Conservation (phyloP, 306 rosid genomes). For the Vicia faba region DNA sequence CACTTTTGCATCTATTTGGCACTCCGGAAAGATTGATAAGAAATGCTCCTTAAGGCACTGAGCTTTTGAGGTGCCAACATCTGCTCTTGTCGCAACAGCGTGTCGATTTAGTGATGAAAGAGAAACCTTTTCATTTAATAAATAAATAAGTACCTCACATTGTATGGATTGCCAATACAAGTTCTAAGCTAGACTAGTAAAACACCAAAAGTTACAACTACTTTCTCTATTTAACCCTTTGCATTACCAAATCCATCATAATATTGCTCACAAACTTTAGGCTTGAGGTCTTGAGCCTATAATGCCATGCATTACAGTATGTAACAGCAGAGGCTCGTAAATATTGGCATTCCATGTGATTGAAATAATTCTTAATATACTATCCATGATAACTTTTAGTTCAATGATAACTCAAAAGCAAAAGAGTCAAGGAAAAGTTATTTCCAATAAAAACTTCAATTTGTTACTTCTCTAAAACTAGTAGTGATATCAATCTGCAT, state of each 20-base stretch:
- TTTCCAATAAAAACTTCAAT: conserved; percentile 29
- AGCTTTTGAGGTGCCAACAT: conserved; percentile 94
- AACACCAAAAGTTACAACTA: conserved; percentile 32
- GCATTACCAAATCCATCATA: conserved; percentile 1
- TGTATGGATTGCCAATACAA: conserved; percentile 12
- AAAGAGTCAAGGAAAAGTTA: neutral
- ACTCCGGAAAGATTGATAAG: conserved; percentile 85
- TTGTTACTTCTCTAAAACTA: conserved; percentile 20
- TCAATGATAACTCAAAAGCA: conserved; percentile 6
- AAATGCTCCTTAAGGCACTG: conserved; percentile 93
- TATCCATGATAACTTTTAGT: conserved; percentile 2
- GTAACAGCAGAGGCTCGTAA: conserved; percentile 8
- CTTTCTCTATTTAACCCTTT: conserved; percentile 17
- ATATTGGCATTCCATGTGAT: neutral
- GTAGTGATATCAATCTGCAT: conserved; percentile 16
- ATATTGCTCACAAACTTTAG: neutral
- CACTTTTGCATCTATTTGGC: conserved; percentile 84
- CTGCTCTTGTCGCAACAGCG: conserved; percentile 98
- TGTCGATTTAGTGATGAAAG: conserved; percentile 97
- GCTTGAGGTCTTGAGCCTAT: no score
- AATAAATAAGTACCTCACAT: conserved; percentile 45
- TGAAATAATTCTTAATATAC: conserved; percentile 13
- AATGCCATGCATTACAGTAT: conserved; percentile 18
- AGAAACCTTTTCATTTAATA: conserved; percentile 81
- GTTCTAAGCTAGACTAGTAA: conserved; percentile 30